Evolutionary conservation across 2,329 filamentous ascomycete genomes (phyloP).

Genomic region (Arthroderma sp.): DNA sequence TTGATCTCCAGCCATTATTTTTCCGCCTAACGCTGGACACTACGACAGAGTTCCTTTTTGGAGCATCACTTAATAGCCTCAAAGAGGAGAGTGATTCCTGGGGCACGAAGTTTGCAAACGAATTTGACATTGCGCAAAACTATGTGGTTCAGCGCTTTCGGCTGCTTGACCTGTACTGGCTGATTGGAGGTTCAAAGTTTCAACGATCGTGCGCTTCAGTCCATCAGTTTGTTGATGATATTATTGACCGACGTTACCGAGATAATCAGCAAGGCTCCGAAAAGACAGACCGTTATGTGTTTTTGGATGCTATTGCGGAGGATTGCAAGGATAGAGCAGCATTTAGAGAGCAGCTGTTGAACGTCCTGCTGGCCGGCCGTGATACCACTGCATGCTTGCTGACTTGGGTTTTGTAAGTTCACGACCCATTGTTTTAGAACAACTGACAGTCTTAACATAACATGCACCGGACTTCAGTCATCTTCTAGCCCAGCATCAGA

Average conservation of each 20-base stretch:
- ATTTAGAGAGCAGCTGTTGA: slow-evolving; percentile 62
- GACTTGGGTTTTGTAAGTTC: slow-evolving; percentile 38
- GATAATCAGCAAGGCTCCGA: slow-evolving; percentile 64
- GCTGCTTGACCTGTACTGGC: neutral
- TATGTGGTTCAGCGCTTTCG: neutral
- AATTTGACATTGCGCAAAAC: neutral
- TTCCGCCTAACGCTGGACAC: slow-evolving; percentile 60
- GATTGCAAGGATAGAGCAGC: slow-evolving; percentile 24
- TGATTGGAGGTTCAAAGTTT: neutral
- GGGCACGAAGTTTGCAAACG: slow-evolving; percentile 1
- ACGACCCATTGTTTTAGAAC: slow-evolving; percentile 21
- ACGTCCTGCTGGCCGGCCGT: slow-evolving; percentile 42
- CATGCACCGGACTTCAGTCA: slow-evolving; percentile 12
- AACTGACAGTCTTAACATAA: slow-evolving; percentile 19
- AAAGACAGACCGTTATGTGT: slow-evolving; percentile 47
- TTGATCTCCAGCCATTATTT: slow-evolving; percentile 50
- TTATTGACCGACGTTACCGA: neutral
- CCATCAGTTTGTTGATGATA: neutral
- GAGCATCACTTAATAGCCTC: slow-evolving; percentile 48
- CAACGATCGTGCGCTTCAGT: neutral
- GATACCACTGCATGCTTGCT: slow-evolving; percentile 40
- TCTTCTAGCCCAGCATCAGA: slow-evolving; percentile 39
- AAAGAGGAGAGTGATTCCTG: slow-evolving; percentile 22
- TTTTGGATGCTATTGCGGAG: slow-evolving; percentile 39
- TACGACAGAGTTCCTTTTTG: slow-evolving; percentile 66